A percentile compares a stretch with the other conserved stretches of the same genome.
These are phyloP conservation scores for Friedmanniomyces simplex DNA, from an alignment of 495 filamentous ascomycete species.

Conservation along the genomic window DNA sequence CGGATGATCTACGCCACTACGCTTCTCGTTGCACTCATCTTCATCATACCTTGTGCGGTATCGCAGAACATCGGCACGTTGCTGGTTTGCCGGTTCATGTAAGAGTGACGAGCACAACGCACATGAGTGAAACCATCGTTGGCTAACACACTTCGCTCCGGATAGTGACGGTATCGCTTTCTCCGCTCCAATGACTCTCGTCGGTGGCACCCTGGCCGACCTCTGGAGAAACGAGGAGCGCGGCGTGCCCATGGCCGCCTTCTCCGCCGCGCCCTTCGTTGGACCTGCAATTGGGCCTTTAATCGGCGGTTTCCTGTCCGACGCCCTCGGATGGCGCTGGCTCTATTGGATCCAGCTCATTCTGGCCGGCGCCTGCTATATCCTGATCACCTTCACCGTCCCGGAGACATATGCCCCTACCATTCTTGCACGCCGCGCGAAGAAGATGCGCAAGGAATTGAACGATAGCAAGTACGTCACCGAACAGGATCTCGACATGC, in stretches of 20 bases:
- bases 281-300: constrained; percentile 54
- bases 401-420: constrained; percentile 53
- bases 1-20: constrained; percentile 46
- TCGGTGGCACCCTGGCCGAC: constrained; percentile 65
- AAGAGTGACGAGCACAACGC: too few relatives aligned
- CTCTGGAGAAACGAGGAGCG: constrained; percentile 48
- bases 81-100: constrained; percentile 58
- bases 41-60: constrained; percentile 58
- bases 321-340: constrained; percentile 38
- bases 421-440: constrained; percentile 47
- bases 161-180: constrained; percentile 54
- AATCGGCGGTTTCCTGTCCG: constrained; percentile 30
- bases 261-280: constrained; percentile 62
- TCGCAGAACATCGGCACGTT: constrained; percentile 56
- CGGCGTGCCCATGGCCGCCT: constrained; percentile 60
- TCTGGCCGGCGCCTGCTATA: constrained; percentile 31
- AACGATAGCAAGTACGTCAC: constrained; percentile 30
- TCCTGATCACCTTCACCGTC: constrained; percentile 27
- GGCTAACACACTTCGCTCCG: too few relatives aligned
- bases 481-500: constrained; percentile 36
- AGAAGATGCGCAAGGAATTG: constrained; percentile 39
- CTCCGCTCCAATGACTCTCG: constrained; percentile 56
- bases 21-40: constrained; percentile 53
- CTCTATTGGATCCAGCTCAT: constrained; percentile 46
- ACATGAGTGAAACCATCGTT: too few relatives aligned